Evolutionary conservation across 2,329 filamentous ascomycete genomes (phyloP), one percentile per base, ranked within the genome.

Genomic region (Laburnicola sp.): DNA sequence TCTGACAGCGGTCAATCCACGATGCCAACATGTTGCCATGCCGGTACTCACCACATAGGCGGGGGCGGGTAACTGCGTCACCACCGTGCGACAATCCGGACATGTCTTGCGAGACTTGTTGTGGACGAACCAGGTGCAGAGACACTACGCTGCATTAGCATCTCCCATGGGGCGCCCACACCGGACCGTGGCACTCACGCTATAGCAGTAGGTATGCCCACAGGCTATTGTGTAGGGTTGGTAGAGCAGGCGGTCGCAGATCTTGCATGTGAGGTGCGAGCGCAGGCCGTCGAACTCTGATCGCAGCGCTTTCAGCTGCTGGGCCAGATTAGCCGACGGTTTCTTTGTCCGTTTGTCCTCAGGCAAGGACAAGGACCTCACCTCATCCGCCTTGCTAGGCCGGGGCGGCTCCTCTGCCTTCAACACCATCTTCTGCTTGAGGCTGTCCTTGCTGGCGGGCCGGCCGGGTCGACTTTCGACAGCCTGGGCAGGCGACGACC

Each of bases 201-300:
- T 83, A 66, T 89, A 89, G 73, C 86, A 89, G 70, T 87, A 88
- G 5, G 86, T 88, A 68, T 89, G 86, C 3, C 86, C 86, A 62
- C 86, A 89, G 5, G 78, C 78, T 45, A 88, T 78, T 16, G 83
- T 86, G 71, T 84, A 89, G 2, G 86, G 86, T 69, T 88, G 85
- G 71, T 87, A 88, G 43, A 88, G 78, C 42, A 86, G 79, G 48
- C 82, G 80, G 58, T 86, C 82, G 70, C 86, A 89, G 56, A 89
- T 85, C 57, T 85, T 84, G 74, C 86, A 89, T 50, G 83, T 85
- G 60, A 86, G 75, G 28, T 86, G 76, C 27, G 72, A 74, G 57
- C 84, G 79, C 54, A 88, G 80, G 59, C 80, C 78, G 60, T 85
- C 80, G 39, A 88, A 79, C 68, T 87, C 83, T 39, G 75, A 57